A percentile compares a stretch with the other conserved stretches of the same genome.
Conservation (phyloP, 768 basidiomycete genomes). For the Tricholoma saponaceum region DNA sequence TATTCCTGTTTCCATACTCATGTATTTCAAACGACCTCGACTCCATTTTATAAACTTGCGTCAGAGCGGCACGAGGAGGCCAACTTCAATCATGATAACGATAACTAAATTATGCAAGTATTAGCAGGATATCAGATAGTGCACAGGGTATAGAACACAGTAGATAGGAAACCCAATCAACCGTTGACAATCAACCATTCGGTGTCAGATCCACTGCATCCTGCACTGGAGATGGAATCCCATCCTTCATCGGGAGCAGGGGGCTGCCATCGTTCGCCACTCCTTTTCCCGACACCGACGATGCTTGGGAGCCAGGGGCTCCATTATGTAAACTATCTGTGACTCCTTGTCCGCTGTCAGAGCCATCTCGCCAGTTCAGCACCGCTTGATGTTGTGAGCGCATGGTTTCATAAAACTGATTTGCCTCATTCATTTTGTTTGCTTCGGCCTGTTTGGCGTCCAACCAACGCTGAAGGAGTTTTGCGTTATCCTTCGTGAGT, state of each 20-base stretch:
- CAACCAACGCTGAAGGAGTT: constrained; percentile 93
- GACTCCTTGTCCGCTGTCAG: constrained; percentile 17
- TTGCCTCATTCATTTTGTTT: constrained; percentile 93
- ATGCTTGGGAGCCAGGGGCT: constrained; percentile 26
- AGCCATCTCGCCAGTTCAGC: constrained; percentile 50
- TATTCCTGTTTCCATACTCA: constrained; percentile 12
- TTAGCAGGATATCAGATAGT: constrained; percentile 7
- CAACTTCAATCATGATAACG: not conserved
- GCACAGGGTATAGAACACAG: constrained; percentile 30
- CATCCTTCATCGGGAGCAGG: constrained; percentile 59
- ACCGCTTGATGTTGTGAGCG: constrained; percentile 66
- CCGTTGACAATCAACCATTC: constrained; percentile 83
- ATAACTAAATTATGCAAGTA: not conserved
- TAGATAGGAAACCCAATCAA: constrained; percentile 5
- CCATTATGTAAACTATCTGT: constrained; percentile 19
- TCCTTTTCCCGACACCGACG: constrained; percentile 67
- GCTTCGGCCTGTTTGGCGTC: constrained; percentile 92
- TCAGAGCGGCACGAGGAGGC: not conserved
- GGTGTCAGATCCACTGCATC: constrained; percentile 78
- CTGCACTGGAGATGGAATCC: constrained; percentile 64
- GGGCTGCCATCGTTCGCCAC: constrained; percentile 45
- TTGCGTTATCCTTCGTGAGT: constrained; percentile 91
- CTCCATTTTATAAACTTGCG: not conserved
- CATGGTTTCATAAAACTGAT: constrained; percentile 86
- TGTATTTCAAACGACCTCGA: constrained; percentile 20